A percentile compares a stretch with the other conserved stretches of the same genome.
Evolutionary conservation across 495 filamentous ascomycete species (phyloP).

Genomic region (Aspergillus coremiiformis): DNA sequence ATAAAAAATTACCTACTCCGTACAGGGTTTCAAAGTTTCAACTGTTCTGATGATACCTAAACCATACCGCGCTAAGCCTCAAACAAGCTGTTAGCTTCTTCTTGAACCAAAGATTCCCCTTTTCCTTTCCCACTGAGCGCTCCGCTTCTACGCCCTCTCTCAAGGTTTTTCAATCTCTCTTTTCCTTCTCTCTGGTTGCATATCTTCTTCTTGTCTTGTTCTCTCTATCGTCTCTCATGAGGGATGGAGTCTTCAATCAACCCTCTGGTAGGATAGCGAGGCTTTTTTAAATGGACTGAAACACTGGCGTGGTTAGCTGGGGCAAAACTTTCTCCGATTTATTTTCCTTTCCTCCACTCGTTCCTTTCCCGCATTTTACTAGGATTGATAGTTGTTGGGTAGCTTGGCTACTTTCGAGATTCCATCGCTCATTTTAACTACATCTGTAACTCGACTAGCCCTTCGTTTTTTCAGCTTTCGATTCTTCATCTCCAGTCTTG

Average conservation of each 20-base stretch:
- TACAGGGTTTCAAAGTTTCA: too few species aligned
- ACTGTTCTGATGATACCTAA: conserved; percentile 5
- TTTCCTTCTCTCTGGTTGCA: conserved; percentile 4
- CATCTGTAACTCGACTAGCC: conserved; percentile 1
- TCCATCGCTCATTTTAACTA: conserved; percentile 13
- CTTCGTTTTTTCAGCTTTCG: not conserved
- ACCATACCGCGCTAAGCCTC: not conserved
- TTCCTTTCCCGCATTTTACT: conserved; percentile 2
- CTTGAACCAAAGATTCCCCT: not conserved
- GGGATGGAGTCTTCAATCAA: conserved; percentile 16
- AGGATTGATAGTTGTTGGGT: conserved; percentile 2
- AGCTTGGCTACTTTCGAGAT: conserved; percentile 4
- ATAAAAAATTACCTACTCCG: too few species aligned
- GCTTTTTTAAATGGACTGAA: conserved; percentile 13
- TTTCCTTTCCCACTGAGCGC: not conserved
- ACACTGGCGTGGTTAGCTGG: not conserved
- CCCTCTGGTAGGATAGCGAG: conserved; percentile 26
- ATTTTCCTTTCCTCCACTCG: conserved; percentile 10
- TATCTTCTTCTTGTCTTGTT: conserved; percentile 3
- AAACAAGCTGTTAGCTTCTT: not conserved
- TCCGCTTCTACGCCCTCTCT: conserved; percentile 8
- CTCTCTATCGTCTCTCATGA: conserved; percentile 4
- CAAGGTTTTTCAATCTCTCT: conserved; percentile 1
- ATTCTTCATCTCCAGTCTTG: not conserved
- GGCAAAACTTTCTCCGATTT: conserved; percentile 3